Base-by-base conservation (phyloP, 202 grass and related monocot genomes). In the Panicum virgatum region DNA sequence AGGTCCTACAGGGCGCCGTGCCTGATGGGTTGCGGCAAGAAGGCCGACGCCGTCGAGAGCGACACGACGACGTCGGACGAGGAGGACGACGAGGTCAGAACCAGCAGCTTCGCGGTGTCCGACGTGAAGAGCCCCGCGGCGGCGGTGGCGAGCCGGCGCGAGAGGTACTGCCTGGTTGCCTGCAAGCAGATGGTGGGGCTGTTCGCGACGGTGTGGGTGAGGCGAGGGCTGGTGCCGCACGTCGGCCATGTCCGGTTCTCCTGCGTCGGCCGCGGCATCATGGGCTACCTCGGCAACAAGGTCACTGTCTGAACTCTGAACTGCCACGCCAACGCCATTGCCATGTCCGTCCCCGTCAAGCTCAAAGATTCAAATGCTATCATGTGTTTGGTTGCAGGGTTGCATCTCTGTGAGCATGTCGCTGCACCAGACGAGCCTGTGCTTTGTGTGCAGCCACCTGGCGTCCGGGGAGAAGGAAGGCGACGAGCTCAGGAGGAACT, bases 161-260 rank as follows among this genome's bases (percentile, higher is more conserved):
- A 80, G 84, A 82, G 73, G 58, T 97, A 94, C 69, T 88, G 82
- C 79, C 81, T 97, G 44, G 86, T 97, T 22, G 94, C 90, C 8
- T 89, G 94, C 80, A 94, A 92, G 73, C 90, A 97, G 85, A 97
- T 97, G 94, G 94, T 97, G 16, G 94, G 94, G 8, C 91, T 97
- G 73, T 97, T 97, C 81, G 37, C 82, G 45, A 90, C 92, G 15
- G 86, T 92, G 52, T 97, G 94, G 94, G 92, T 88, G 25, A 57
- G 86, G 78, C 82, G 82, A 9, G 90, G 86, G 43, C 84, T 97
- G 18, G 79, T 91, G 53, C 79, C 68, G 59, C 94, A 97, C 76
- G 62, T 94, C 36, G 83, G 90, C 20, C 92, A 97, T 65, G 86
- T 97, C 62, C 73, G 92, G 42, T 36, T 97, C 81, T 87, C 83